Percentiles rank a stretch among this genome's conserved stretches.
These are phyloP conservation scores for Lojkania enalia DNA, from an alignment of 2,329 filamentous ascomycete genomes.

Conservation along the genomic window DNA sequence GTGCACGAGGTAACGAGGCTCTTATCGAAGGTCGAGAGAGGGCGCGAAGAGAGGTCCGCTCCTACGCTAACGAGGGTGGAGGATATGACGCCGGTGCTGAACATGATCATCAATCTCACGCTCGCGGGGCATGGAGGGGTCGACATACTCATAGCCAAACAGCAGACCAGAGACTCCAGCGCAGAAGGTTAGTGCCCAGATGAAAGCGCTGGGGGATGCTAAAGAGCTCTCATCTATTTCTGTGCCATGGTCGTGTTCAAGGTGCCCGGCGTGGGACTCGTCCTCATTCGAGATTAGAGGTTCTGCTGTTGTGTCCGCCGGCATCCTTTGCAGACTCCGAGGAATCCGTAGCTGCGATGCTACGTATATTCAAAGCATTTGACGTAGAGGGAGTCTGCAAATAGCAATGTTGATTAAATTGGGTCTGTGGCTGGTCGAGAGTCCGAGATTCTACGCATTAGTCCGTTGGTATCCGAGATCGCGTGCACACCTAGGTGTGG, in stretches of 20 bases:
- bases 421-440: too few relatives aligned
- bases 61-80: constrained; percentile 61
- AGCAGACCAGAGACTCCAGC: constrained; percentile 62
- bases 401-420: too few relatives aligned
- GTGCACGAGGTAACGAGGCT: constrained; percentile 62
- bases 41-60: constrained; percentile 55
- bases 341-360: too few relatives aligned
- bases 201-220: constrained; percentile 47
- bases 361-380: too few relatives aligned
- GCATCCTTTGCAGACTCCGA: constrained; percentile 36
- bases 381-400: too few relatives aligned
- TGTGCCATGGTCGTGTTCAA: constrained; percentile 21
- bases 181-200: constrained; percentile 60
- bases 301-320: constrained; percentile 36
- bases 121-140: background rate
- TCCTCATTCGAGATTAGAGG: constrained; percentile 30
- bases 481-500: too few relatives aligned
- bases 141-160: constrained; percentile 62
- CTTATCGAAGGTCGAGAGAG: constrained; percentile 59
- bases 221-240: constrained; percentile 37
- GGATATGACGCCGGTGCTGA: constrained; percentile 62
- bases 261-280: constrained; percentile 8
- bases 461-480: too few relatives aligned
- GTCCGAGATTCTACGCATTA: too few relatives aligned
- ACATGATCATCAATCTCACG: background rate